Evolutionary conservation across 164 flowering plant genomes (phyloP).

Genomic region (Vitis vinifera): DNA sequence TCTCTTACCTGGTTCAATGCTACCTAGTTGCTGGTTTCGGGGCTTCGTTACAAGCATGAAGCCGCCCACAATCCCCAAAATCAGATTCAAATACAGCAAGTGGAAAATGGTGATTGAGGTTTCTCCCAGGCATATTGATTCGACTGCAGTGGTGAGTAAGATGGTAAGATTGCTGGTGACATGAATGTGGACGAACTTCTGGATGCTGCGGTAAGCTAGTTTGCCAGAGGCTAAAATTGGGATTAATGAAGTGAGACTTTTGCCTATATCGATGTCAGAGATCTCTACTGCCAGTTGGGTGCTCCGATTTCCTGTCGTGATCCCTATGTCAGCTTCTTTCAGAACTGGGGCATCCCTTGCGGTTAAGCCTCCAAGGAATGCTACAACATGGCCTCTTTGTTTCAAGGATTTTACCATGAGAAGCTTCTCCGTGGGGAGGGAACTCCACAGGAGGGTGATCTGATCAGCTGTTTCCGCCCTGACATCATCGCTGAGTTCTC

Average conservation of each 20-base stretch:
- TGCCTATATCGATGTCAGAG: slow-evolving; percentile 11
- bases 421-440: slow-evolving; percentile 15
- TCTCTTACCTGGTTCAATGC: neutral
- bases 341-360: slow-evolving; percentile 21
- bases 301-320: slow-evolving; percentile 9
- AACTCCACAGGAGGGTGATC: slow-evolving; percentile 16
- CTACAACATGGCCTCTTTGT: slow-evolving; percentile 23
- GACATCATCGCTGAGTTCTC: slow-evolving; percentile 1
- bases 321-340: slow-evolving; percentile 28
- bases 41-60: slow-evolving; percentile 17
- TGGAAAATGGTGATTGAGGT: slow-evolving; percentile 24
- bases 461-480: slow-evolving; percentile 11
- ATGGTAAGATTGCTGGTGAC: slow-evolving; percentile 18
- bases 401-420: slow-evolving; percentile 15
- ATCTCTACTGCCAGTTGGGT: slow-evolving; percentile 14
- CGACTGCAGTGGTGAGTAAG: slow-evolving; percentile 10
- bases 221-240: slow-evolving; percentile 8
- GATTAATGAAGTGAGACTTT: slow-evolving; percentile 1
- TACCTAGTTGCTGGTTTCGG: neutral
- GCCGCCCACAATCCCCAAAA: slow-evolving; percentile 20
- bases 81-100: slow-evolving; percentile 18
- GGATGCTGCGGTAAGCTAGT: slow-evolving; percentile 17
- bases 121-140: slow-evolving; percentile 9
- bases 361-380: slow-evolving; percentile 14
- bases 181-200: slow-evolving; percentile 26